phyloP scores from a whole-genome alignment of 2,329 filamentous ascomycete genomes.

The Neoarthrinium moseri region DNA sequence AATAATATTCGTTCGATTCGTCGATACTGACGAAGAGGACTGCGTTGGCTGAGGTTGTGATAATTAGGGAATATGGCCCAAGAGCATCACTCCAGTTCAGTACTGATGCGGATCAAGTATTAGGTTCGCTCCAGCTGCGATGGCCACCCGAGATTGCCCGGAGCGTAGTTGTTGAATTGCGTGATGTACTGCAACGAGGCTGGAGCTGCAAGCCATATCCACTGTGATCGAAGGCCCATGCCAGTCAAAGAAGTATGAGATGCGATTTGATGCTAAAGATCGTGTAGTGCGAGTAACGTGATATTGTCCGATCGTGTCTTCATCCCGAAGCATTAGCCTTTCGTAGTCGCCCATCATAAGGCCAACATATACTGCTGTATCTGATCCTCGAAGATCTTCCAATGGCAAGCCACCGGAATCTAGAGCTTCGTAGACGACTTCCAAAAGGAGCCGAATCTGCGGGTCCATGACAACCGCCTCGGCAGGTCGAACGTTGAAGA shows the following conservation, averaged over 20 bases:
- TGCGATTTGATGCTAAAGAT: background rate
- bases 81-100: too few relatives aligned
- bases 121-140: conserved; percentile 7
- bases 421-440: background rate
- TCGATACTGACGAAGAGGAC: background rate
- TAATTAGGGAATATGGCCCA: too few relatives aligned
- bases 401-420: conserved; percentile 15
- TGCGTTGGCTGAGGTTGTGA: too few relatives aligned
- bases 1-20: background rate
- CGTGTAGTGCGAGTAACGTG: background rate
- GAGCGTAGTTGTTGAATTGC: conserved; percentile 21
- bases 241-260: conserved; percentile 7
- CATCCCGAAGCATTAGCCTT: background rate
- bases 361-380: conserved; percentile 17
- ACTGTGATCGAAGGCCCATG: conserved; percentile 18
- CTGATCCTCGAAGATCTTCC: conserved; percentile 11
- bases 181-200: conserved; percentile 26
- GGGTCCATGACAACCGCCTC: conserved; percentile 3
- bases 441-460: conserved; percentile 1
- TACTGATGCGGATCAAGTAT: conserved; percentile 6
- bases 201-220: conserved; percentile 30
- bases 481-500: conserved; percentile 22
- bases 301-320: background rate
- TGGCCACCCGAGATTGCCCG: conserved; percentile 15
- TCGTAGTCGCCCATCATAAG: conserved; percentile 6